A percentile compares a stretch with the other conserved stretches of the same genome.
Evolutionary conservation across 2,329 filamentous ascomycete genomes (phyloP).

Genomic region (Ophiostoma tasmaniense): DNA sequence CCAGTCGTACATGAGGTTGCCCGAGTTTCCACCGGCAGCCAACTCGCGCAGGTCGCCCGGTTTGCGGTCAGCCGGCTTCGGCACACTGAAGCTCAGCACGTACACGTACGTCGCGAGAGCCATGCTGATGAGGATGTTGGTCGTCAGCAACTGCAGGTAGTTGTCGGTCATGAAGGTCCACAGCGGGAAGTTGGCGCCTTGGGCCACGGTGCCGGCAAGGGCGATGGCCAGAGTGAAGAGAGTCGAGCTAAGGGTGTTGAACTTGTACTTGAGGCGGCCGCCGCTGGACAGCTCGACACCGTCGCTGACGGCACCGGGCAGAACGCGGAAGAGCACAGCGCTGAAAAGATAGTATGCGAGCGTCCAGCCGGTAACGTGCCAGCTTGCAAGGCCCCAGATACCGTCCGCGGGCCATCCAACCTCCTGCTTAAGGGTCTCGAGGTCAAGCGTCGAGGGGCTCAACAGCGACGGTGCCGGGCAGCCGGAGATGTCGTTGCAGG

Average conservation of each 20-base stretch:
- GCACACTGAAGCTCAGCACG: conserved; percentile 67
- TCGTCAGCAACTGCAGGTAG: conserved; percentile 75
- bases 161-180: conserved; percentile 94
- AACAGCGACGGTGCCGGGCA: conserved; percentile 81
- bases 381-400: conserved; percentile 60
- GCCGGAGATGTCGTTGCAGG: conserved; percentile 87
- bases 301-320: conserved; percentile 64
- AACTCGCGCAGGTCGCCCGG: conserved; percentile 70
- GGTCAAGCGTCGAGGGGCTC: conserved; percentile 59
- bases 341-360: conserved; percentile 72
- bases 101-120: conserved; percentile 71
- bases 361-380: conserved; percentile 59
- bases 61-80: conserved; percentile 33
- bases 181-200: conserved; percentile 74
- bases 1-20: conserved; percentile 89
- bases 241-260: conserved; percentile 71
- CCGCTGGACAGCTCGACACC: conserved; percentile 64
- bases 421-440: conserved; percentile 67
- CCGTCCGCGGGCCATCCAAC: conserved; percentile 73
- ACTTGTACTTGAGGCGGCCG: conserved; percentile 70
- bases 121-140: conserved; percentile 71
- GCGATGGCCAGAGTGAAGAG: conserved; percentile 62
- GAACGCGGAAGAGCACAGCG: conserved; percentile 62
- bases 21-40: conserved; percentile 70
- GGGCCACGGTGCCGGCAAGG: conserved; percentile 62